Evolutionary conservation across 2,329 filamentous ascomycete genomes (phyloP).

Genomic region (Fusarium lyarnte): DNA sequence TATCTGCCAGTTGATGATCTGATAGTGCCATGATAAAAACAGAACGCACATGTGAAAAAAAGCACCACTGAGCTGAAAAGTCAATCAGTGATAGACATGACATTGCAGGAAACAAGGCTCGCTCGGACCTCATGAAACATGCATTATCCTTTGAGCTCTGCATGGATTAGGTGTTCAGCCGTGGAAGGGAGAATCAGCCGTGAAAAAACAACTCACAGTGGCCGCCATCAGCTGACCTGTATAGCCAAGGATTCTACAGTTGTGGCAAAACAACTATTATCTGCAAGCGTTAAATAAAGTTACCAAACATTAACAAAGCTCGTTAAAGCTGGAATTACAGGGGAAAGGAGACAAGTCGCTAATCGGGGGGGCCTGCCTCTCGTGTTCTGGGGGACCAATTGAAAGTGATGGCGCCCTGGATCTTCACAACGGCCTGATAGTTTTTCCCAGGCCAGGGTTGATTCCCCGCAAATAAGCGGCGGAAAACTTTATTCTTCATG

Average conservation of each 20-base stretch:
- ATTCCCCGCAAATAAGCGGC: conserved; percentile 13
- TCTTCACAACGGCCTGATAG: not conserved
- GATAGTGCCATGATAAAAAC: not conserved
- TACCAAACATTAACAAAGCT: not conserved
- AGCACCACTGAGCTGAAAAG: not conserved
- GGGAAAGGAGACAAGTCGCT: not conserved
- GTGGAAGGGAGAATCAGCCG: not conserved
- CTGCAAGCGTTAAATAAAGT: not conserved
- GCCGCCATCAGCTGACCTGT: conserved; percentile 4
- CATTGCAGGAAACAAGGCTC: not conserved
- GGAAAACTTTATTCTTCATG: not conserved
- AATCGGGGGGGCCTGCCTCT: not conserved
- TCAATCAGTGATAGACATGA: not conserved
- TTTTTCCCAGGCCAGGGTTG: not conserved
- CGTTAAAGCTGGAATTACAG: not conserved
- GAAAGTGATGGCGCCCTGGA: not conserved
- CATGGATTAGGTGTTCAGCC: not conserved
- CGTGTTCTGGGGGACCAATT: conserved; percentile 1
- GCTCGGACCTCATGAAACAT: not conserved
- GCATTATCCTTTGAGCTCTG: not conserved
- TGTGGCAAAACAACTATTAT: conserved; percentile 8
- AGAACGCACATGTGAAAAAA: not conserved
- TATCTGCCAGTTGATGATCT: not conserved
- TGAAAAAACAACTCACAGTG: not conserved
- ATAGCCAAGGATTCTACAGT: conserved; percentile 18